These are phyloP conservation scores for Cubamyces lactineus DNA, from an alignment of 768 basidiomycete genomes.

Conservation along the genomic window DNA sequence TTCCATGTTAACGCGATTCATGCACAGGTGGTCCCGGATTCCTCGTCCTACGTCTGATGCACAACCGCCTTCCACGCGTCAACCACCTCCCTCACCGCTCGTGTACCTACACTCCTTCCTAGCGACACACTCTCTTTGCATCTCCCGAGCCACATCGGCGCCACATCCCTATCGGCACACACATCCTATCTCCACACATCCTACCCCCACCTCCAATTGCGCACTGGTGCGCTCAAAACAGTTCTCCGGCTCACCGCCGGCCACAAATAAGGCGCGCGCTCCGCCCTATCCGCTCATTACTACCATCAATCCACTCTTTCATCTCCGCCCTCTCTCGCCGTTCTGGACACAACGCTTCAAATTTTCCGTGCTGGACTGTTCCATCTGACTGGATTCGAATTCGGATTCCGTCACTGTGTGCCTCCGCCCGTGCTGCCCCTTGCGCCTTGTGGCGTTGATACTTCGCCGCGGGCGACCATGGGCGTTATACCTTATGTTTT, in stretches of 20 bases:
- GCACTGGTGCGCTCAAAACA: conserved; percentile 11
- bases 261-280: background rate
- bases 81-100: background rate
- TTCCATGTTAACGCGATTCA: background rate
- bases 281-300: background rate
- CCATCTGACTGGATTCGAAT: too few species aligned
- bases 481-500: background rate
- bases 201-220: background rate
- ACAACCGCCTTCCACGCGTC: background rate
- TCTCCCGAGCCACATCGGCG: background rate
- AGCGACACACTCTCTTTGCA: background rate
- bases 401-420: background rate
- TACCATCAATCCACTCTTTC: too few species aligned
- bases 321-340: too few species aligned
- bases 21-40: background rate
- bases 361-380: too few species aligned
- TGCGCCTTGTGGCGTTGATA: background rate
- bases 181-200: background rate
- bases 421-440: background rate
- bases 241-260: background rate
- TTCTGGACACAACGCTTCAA: too few species aligned
- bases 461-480: background rate
- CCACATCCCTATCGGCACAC: background rate
- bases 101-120: background rate
- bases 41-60: background rate